phyloP scores from a whole-genome alignment of 1,139 yeast species.

The Chernovozyma aurita region DNA sequence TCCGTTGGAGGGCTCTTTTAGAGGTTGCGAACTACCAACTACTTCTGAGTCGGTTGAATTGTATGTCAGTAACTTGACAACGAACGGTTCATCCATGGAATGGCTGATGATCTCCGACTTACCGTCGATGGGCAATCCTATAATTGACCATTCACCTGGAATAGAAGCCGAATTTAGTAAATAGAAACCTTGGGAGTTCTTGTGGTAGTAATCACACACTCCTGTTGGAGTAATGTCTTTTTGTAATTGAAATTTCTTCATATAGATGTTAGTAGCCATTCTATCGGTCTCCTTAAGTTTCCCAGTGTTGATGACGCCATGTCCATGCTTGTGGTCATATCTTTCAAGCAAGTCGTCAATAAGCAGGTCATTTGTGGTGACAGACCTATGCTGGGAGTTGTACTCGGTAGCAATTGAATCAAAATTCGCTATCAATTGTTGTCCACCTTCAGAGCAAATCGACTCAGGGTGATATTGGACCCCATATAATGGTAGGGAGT shows the following conservation, averaged over 20 bases:
- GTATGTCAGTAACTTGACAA: slow-evolving; percentile 16
- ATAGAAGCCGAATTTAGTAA: slow-evolving; percentile 68
- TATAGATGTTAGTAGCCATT: neutral
- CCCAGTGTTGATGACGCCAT: slow-evolving; percentile 1
- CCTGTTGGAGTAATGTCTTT: slow-evolving; percentile 28
- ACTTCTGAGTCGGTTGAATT: neutral
- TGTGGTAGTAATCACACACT: slow-evolving; percentile 44
- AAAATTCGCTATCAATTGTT: slow-evolving; percentile 56
- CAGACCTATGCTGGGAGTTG: slow-evolving; percentile 18
- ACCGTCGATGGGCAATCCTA: slow-evolving; percentile 61
- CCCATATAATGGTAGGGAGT: slow-evolving; percentile 68
- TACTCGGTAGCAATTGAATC: slow-evolving; percentile 45
- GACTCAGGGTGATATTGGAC: slow-evolving; percentile 98
- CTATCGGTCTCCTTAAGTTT: neutral
- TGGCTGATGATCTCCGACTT: slow-evolving; percentile 62
- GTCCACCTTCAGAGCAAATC: slow-evolving; percentile 73
- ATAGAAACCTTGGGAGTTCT: slow-evolving; percentile 28
- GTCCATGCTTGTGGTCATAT: neutral
- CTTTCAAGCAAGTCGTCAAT: neutral
- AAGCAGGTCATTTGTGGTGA: neutral
- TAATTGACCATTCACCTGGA: slow-evolving; percentile 86
- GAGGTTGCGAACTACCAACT: neutral
- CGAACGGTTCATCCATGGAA: slow-evolving; percentile 41
- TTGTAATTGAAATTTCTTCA: slow-evolving; percentile 14
- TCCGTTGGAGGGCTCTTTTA: slow-evolving; percentile 2